Conservation (phyloP, 371 early-diverging fungal genomes). For the Mucor indicus region DNA sequence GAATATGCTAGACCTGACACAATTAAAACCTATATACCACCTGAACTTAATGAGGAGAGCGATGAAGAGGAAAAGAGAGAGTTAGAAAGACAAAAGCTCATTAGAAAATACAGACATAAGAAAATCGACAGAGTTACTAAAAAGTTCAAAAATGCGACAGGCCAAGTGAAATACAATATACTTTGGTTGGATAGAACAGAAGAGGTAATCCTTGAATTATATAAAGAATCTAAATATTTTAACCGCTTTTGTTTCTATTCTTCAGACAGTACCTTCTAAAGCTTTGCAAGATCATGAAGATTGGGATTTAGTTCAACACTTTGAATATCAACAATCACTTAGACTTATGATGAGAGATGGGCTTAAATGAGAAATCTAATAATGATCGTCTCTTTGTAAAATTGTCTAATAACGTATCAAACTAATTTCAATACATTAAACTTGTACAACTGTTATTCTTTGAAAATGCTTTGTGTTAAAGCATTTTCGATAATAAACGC, state of each 20-base stretch:
- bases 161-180: constrained; percentile 10
- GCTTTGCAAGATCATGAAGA: constrained; percentile 18
- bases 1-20: constrained; percentile 16
- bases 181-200: not conserved
- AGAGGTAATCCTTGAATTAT: too few relatives aligned
- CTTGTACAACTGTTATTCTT: too few relatives aligned
- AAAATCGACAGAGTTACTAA: constrained; percentile 4
- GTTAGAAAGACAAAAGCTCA: not conserved
- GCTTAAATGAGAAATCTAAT: not conserved
- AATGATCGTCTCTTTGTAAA: not conserved
- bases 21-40: constrained; percentile 11
- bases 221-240: not conserved
- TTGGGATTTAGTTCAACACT: constrained; percentile 16
- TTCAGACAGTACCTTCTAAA: constrained; percentile 11
- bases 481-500: too few relatives aligned
- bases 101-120: constrained; percentile 3
- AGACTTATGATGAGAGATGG: too few relatives aligned
- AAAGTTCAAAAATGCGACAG: constrained; percentile 5
- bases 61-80: constrained; percentile 11
- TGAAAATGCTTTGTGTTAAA: not conserved
- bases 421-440: not conserved
- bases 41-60: constrained; percentile 3
- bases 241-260: not conserved
- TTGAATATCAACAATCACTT: constrained; percentile 11
- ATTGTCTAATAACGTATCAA: not conserved